Base-by-base conservation (phyloP, 2,329 filamentous ascomycete genomes). In the Rhynchosporium graminicola region DNA sequence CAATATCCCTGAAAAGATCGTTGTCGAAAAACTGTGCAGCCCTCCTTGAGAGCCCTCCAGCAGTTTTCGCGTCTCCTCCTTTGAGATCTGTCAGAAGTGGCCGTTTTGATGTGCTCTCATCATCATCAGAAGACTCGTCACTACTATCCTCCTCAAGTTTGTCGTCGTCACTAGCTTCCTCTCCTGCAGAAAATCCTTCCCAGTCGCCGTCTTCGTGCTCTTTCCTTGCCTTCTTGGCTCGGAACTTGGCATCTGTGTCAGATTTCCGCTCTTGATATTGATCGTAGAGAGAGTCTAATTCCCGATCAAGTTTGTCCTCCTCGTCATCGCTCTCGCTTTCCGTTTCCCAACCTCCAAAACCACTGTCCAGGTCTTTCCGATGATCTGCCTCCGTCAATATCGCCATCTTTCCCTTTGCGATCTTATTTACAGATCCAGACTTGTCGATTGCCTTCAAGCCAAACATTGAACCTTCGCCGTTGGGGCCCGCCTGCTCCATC, bases 21-120 rank as follows among this genome's bases (percentile, higher is more conserved):
- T 97, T 94, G 70, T 90, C 89, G 75, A 99, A 99, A 78, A 99
- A 99, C 64, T 89, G 84, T 9, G 88, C 85, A 8, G 95, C 95
- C 66, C 92, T 86, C 75, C 88, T 93, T 2, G 92, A 96, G n/a
- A 98, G 80, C 10, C 84, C 87, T 33, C 79, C 80, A 7, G 78
- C 76, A 7, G 78, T 75, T 12, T 81, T 79, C 43, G 78, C 77
- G 4, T 77, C 77, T 7, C 80, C 78, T 59, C 78, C 78, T 67
- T 87, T 82, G 31, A 93, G 79, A 64, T 89, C 86, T 1, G 85
- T 87, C 52, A 89, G 76, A 4, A 90, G 77, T 4, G 77, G 75
- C 68, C 81, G 79, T 13, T 80, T 78, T n/a, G 74, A 68, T 38
- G 71, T 65, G 26, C 69, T 40, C 28, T 75, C 61, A 1, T 87